Conservation (phyloP, 495 filamentous ascomycete species). For the Tuber borchii region DNA sequence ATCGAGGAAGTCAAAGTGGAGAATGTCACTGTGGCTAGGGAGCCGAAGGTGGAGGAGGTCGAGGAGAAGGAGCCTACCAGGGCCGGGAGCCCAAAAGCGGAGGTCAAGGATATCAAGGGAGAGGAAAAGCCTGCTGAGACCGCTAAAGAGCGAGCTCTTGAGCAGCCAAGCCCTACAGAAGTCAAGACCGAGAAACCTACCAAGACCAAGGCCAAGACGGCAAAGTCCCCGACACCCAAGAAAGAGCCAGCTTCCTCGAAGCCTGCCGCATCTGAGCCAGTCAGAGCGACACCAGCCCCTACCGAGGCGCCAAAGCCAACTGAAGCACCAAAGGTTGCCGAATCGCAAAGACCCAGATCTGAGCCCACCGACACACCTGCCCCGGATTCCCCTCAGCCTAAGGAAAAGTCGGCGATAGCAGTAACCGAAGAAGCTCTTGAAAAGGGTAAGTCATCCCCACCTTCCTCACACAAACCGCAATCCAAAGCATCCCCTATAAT, state of each 20-base stretch:
- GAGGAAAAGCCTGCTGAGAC: conserved; percentile 27
- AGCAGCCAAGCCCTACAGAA: background rate
- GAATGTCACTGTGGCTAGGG: background rate
- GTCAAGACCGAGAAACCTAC: background rate
- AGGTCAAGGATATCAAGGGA: conserved; percentile 38
- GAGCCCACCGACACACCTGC: background rate
- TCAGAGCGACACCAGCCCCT: background rate
- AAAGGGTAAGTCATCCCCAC: conserved; percentile 1
- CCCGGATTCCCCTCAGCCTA: background rate
- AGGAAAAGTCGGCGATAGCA: background rate
- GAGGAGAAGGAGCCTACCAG: conserved; percentile 39
- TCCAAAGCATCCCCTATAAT: background rate
- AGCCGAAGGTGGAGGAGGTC: background rate
- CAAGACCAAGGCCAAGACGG: background rate
- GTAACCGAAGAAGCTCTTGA: background rate
- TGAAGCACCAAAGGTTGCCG: background rate
- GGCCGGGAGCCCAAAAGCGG: conserved; percentile 42
- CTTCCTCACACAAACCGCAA: background rate
- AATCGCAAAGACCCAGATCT: background rate
- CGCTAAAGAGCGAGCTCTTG: background rate
- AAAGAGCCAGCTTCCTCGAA: background rate
- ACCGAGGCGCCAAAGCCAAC: background rate
- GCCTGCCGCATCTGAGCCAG: background rate
- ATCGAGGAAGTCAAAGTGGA: conserved; percentile 5
- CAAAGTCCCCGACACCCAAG: background rate